A percentile compares a stretch with the other conserved stretches of the same genome.
phyloP scores from a whole-genome alignment of 306 rosid species.

The Glycine tomentella region DNA sequence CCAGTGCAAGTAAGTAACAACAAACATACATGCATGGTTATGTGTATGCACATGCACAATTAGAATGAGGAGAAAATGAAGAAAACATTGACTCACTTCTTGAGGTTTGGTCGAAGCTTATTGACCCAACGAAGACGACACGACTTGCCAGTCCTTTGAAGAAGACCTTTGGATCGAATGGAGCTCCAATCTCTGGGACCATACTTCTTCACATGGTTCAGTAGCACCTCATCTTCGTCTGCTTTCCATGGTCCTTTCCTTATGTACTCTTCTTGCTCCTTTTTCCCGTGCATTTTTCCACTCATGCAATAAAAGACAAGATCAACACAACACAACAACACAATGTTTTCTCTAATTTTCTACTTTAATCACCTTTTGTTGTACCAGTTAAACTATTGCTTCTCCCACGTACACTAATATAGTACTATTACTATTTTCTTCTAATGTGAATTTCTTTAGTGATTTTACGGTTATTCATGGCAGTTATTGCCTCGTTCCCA shows the following conservation, averaged over 20 bases:
- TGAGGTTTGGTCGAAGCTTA: conserved; percentile 89
- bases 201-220: conserved; percentile 70
- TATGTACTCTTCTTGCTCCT: conserved; percentile 56
- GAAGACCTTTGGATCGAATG: conserved; percentile 99
- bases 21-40: too few relatives aligned
- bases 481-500: conserved; percentile 53
- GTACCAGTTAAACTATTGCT: neutral
- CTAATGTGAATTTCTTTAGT: neutral
- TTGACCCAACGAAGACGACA: conserved; percentile 99
- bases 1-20: too few relatives aligned
- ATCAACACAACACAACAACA: neutral
- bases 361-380: neutral
- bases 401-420: conserved; percentile 11
- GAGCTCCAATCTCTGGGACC: conserved; percentile 98
- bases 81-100: conserved; percentile 54
- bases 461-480: conserved; percentile 49
- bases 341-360: neutral
- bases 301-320: neutral
- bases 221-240: conserved; percentile 80
- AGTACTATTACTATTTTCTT: neutral
- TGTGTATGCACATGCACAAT: too few relatives aligned
- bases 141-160: conserved; percentile 86
- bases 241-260: conserved; percentile 87
- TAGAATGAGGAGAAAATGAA: too few relatives aligned
- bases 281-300: conserved; percentile 57